A percentile compares a stretch with the other conserved stretches of the same genome.
These are phyloP conservation scores for Botrytis porri DNA, from an alignment of 2,329 filamentous ascomycete species.

Conservation along the genomic window DNA sequence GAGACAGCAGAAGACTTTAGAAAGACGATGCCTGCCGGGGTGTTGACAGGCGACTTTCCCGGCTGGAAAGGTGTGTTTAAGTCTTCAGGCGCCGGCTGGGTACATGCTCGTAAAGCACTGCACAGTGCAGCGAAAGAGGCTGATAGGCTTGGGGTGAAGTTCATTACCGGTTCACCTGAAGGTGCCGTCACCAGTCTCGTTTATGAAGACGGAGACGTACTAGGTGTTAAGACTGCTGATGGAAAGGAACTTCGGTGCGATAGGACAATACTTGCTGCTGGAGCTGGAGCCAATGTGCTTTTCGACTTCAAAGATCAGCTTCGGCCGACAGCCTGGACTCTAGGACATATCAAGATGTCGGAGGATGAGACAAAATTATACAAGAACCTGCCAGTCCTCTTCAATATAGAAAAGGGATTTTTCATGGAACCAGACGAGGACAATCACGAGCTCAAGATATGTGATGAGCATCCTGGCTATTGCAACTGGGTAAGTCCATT, in stretches of 20 bases:
- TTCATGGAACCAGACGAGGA: conserved; percentile 50
- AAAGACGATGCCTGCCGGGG: conserved; percentile 50
- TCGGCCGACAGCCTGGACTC: conserved; percentile 53
- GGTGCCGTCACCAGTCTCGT: conserved; percentile 43
- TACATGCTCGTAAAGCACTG: conserved; percentile 50
- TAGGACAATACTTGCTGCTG: conserved; percentile 48
- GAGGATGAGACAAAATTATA: conserved; percentile 45
- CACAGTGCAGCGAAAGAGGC: conserved; percentile 46
- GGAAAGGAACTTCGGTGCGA: conserved; percentile 43
- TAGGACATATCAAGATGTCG: conserved; percentile 50
- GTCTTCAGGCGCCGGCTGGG: conserved; percentile 49
- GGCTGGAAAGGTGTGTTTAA: conserved; percentile 51
- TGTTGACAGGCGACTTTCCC: conserved; percentile 49
- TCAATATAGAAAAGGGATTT: conserved; percentile 49
- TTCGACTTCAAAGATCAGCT: conserved; percentile 52
- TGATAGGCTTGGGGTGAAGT: conserved; percentile 45
- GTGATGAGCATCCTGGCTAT: conserved; percentile 57
- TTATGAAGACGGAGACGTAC: conserved; percentile 40
- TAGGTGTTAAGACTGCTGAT: conserved; percentile 45
- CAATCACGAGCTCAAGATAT: conserved; percentile 47
- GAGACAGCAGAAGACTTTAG: conserved; percentile 47
- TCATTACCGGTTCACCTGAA: conserved; percentile 42
- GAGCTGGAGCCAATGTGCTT: conserved; percentile 47
- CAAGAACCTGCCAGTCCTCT: conserved; percentile 48
- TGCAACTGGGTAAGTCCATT: conserved; percentile 45